Percentiles rank a stretch among this genome's conserved stretches.
Evolutionary conservation across 148 eudicot species (phyloP).

Genomic region (Vaccinium vitisidaea): DNA sequence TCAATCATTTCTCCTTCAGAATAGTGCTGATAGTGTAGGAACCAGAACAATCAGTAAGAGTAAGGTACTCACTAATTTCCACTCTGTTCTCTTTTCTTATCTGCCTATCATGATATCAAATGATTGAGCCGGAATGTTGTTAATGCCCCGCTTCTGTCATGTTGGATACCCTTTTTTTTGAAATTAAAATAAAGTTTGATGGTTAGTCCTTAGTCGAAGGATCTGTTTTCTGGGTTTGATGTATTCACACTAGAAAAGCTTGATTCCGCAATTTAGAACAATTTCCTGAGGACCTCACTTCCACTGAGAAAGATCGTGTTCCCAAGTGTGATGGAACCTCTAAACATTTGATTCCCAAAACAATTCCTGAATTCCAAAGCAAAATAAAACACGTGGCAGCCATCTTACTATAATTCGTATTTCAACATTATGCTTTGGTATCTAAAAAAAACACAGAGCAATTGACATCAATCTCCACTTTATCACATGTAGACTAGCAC

Average conservation of each 20-base stretch:
- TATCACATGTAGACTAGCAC: neutral
- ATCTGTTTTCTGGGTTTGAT: neutral
- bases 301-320: neutral
- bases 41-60: slow-evolving; percentile 44
- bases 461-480: neutral
- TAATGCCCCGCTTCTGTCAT: neutral
- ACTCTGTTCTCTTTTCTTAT: slow-evolving; percentile 12
- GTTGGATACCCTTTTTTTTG: neutral
- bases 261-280: neutral
- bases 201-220: neutral
- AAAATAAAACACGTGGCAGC: neutral
- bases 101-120: neutral
- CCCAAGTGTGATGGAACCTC: neutral
- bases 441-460: neutral
- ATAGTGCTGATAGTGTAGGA: slow-evolving; percentile 42
- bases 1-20: slow-evolving; percentile 31
- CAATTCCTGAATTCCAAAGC: neutral
- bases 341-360: neutral
- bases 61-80: slow-evolving; percentile 46
- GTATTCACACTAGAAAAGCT: neutral
- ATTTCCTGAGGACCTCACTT: neutral
- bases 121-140: neutral
- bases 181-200: neutral
- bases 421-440: neutral
- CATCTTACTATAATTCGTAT: neutral